Evolutionary conservation across 2,329 filamentous ascomycete species (phyloP), one percentile per base, ranked within the genome.

Genomic region (Aspergillus intermedius): DNA sequence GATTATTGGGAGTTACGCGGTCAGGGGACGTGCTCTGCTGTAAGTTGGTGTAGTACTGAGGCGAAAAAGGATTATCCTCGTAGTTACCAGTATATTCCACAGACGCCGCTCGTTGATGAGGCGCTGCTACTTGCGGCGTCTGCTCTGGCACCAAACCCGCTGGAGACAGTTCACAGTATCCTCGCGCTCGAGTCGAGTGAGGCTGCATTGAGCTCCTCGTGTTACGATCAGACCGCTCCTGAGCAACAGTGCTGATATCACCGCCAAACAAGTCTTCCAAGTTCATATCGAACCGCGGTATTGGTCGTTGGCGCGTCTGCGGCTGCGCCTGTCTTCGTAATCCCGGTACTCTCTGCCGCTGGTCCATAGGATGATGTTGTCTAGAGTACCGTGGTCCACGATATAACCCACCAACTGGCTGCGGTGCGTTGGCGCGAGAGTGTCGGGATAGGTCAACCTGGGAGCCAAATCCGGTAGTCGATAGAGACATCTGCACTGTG

Each of bases 401-500:
- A 25, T 60, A 46, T 12, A 54, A 44, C 34, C 47, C 44, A 35
- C 48, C 48, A 37, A 45, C 15, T 43, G 44, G 41, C 23, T 56
- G 48, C 17, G 58, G 48, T 42, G 55, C 45, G 19, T 43, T 30
- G 32, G 51, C 43, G 37, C 48, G 32, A 23, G 58, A 23, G 28
- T 61, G 54, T 21, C 56, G 60, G 23, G 52, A 56, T 42, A 65
- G 54, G 25, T 66, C 64, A 19, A 66, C 62, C 46, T 68, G 68
- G 4, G 67, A 67, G 28, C 87, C 88, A 55, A 94, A 94, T 0
- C 88, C 88, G 15, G 87, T 91, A 1, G 86, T 91, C 1, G 86
- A 88, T 65, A 91, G 85, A 57, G 88, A 90, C 91, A 96, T 96
- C 64, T 91, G 88, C 44, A 97, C 87, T 0, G 91, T 97, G 8